phyloP scores from a whole-genome alignment of 148 eudicot genomes.

The Cornus kousa region DNA sequence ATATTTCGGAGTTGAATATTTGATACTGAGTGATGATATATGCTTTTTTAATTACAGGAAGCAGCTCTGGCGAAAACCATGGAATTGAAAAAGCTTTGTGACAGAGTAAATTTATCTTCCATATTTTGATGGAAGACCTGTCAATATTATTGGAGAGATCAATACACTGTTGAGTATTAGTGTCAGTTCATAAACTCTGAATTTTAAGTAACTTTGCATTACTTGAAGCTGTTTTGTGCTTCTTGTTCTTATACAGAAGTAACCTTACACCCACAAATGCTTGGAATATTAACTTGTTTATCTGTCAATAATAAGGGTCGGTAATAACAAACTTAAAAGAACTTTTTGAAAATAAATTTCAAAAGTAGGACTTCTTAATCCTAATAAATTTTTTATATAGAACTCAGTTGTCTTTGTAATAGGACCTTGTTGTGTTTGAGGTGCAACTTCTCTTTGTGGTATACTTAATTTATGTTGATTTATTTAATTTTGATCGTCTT shows the following conservation, averaged over 20 bases:
- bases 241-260: background rate
- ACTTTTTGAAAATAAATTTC: too few relatives aligned
- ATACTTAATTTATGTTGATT: too few relatives aligned
- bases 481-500: too few relatives aligned
- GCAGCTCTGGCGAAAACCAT: slow-evolving; percentile 70
- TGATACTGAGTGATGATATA: background rate
- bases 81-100: slow-evolving; percentile 90
- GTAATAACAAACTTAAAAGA: too few relatives aligned
- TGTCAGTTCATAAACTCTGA: slow-evolving; percentile 22
- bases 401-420: too few relatives aligned
- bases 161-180: slow-evolving; percentile 57
- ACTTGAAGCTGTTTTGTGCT: background rate
- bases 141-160: slow-evolving; percentile 82
- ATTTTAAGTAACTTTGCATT: background rate
- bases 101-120: slow-evolving; percentile 61
- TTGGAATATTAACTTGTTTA: too few relatives aligned
- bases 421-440: too few relatives aligned
- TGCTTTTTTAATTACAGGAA: slow-evolving; percentile 55
- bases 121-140: slow-evolving; percentile 91
- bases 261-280: background rate
- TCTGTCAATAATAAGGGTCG: too few relatives aligned
- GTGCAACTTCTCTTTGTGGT: too few relatives aligned
- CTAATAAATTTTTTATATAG: too few relatives aligned
- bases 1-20: background rate
- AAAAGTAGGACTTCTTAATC: too few relatives aligned